Evolutionary conservation across 2,329 filamentous ascomycete species (phyloP).

Genomic region (Talaromyces sp.): DNA sequence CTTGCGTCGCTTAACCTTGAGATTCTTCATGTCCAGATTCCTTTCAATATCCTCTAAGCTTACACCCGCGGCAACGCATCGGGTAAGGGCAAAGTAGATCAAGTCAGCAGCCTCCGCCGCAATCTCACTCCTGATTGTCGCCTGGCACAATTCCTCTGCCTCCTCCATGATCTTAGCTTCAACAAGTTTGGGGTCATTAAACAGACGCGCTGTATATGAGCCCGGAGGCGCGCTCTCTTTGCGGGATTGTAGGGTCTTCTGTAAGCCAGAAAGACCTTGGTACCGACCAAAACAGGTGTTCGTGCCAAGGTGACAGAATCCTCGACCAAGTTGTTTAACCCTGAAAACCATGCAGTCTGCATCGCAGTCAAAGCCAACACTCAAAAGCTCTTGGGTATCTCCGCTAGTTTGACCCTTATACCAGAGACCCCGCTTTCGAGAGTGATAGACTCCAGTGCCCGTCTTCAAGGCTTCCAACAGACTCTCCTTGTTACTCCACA

Average conservation of each 20-base stretch:
- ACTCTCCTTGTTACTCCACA: constrained; percentile 91
- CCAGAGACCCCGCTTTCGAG: constrained; percentile 91
- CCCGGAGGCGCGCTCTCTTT: constrained; percentile 78
- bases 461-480: constrained; percentile 80
- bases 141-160: constrained; percentile 88
- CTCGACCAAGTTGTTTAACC: constrained; percentile 79
- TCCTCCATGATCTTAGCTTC: constrained; percentile 98
- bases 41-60: constrained; percentile 82
- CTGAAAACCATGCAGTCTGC: constrained; percentile 86
- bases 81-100: constrained; percentile 91
- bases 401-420: constrained; percentile 94
- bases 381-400: constrained; percentile 83
- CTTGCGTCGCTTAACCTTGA: constrained; percentile 88
- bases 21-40: constrained; percentile 87
- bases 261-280: constrained; percentile 72
- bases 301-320: constrained; percentile 91
- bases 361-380: constrained; percentile 85
- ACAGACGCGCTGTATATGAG: constrained; percentile 89
- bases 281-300: constrained; percentile 88
- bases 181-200: constrained; percentile 83
- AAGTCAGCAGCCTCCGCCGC: constrained; percentile 94
- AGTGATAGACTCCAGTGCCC: constrained; percentile 84
- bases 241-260: constrained; percentile 77
- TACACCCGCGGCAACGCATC: constrained; percentile 79
- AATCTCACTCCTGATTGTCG: constrained; percentile 72